Evolutionary conservation across 2,329 filamentous ascomycete genomes (phyloP).

Genomic region (Penicillium crustosum): DNA sequence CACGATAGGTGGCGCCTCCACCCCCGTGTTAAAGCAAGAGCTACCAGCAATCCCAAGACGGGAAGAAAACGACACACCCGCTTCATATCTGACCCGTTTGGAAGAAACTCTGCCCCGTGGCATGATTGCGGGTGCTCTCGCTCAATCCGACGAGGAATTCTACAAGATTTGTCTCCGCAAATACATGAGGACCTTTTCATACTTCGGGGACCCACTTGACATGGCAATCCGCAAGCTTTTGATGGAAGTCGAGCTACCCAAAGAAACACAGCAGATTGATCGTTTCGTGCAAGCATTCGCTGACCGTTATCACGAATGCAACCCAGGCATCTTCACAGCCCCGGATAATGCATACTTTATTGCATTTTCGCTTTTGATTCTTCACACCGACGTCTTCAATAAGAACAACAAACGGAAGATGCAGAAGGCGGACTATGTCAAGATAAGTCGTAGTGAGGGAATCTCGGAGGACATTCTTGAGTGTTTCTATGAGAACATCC

Average conservation of each 20-base stretch:
- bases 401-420: constrained; percentile 99
- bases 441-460: constrained; percentile 87
- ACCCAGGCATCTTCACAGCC: constrained; percentile 88
- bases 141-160: constrained; percentile 83
- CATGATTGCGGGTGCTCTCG: constrained; percentile 79
- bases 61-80: constrained; percentile 83
- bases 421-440: constrained; percentile 92
- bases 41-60: constrained; percentile 69
- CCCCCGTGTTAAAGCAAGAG: constrained; percentile 70
- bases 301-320: constrained; percentile 96
- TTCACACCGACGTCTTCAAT: constrained; percentile 99
- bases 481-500: constrained; percentile 98
- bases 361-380: constrained; percentile 90
- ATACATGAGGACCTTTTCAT: constrained; percentile 92
- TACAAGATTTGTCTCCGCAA: constrained; percentile 80
- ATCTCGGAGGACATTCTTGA: constrained; percentile 92
- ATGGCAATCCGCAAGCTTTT: constrained; percentile 95
- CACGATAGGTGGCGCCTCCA: constrained; percentile 59
- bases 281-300: constrained; percentile 91
- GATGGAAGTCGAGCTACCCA: constrained; percentile 94
- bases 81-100: constrained; percentile 80
- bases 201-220: constrained; percentile 96
- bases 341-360: constrained; percentile 95
- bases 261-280: constrained; percentile 98
- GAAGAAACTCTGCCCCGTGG: constrained; percentile 78